These are phyloP conservation scores for Colletotrichum chlorophyti DNA, from an alignment of 2,329 filamentous ascomycete genomes.

Conservation along the genomic window DNA sequence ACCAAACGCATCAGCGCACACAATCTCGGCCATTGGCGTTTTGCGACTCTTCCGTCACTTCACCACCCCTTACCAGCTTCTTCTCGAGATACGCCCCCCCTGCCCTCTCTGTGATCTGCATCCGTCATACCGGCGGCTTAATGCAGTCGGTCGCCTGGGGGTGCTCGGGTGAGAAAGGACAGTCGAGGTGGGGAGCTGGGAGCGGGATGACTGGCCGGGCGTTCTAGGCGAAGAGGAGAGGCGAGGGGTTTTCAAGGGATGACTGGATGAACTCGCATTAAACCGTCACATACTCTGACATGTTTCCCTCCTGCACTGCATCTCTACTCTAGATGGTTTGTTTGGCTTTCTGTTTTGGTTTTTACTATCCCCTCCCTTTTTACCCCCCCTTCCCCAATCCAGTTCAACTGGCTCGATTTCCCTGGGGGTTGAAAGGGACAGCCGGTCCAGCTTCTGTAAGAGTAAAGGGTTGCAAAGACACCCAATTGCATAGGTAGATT, in stretches of 20 bases:
- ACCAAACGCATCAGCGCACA: too few relatives aligned
- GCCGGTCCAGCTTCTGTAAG: constrained; percentile 21
- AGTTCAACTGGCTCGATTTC: background rate
- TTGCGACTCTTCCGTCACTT: too few relatives aligned
- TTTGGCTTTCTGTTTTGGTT: background rate
- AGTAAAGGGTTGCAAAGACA: constrained; percentile 20
- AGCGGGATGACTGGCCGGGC: background rate
- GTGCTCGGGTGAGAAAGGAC: background rate
- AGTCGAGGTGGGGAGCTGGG: background rate
- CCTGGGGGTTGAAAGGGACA: background rate
- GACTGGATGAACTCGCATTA: constrained; percentile 25
- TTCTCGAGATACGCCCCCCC: too few relatives aligned
- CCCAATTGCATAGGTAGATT: constrained; percentile 7
- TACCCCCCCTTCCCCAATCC: too few relatives aligned
- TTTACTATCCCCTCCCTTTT: too few relatives aligned
- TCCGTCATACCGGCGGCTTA: background rate
- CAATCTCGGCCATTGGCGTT: too few relatives aligned
- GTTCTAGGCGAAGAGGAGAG: background rate
- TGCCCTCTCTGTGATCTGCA: background rate
- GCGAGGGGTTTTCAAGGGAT: background rate
- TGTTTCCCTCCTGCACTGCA: background rate
- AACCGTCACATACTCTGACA: constrained; percentile 1
- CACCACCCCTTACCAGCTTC: too few relatives aligned
- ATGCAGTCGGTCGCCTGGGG: background rate
- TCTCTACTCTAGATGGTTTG: constrained; percentile 27